Evolutionary conservation across 1,284 basidiomycete species (phyloP), one percentile per base, ranked within the genome.

Genomic region (Austropuccinia psidii): DNA sequence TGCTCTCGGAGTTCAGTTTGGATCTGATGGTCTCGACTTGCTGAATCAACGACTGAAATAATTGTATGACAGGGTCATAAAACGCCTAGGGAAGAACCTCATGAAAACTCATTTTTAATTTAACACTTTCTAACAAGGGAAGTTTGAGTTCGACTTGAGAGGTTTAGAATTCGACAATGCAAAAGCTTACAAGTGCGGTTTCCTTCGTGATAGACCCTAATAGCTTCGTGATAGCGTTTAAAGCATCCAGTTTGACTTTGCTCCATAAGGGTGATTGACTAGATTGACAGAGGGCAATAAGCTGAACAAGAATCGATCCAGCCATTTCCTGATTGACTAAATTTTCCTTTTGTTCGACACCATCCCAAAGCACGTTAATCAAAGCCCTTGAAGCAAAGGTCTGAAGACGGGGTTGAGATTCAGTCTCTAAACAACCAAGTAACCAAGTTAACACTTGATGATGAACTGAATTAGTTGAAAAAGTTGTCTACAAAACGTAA

Each of bases 321-420:
- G 50, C n/a, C 62, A 65, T 50, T 21, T 65, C 43, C n/a, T n/a
- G n/a, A 13, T 65, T 47, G 35, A 47, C 62, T 13, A 65, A 31
- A 27, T 65, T 47, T 1, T 47, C 62, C 62, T 65, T 65, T 21
- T 47, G 43, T 21, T 49, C 47, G 6, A 43, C 62, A 37, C 50
- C 33, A 52, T 67, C 65, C 50, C 50, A 55, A 5, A 67, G 50
- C n/a, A 67, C 47, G 50, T 67, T 67, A 41, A 67, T 67, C 9
- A 67, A 19, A 11, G 65, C 65, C 50, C 43, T 67, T 29, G 65
- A 45, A 5, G 65, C 11, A 33, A 67, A 67, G 8, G 65, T 50
- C 43, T 67, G 65, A 17, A 67, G n/a, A 29, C 65, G 65, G 4
- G 65, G 62, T 31, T 65, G 62, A 9, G 41, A 50, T 31, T n/a